Base-by-base conservation (phyloP, 139 green algal genomes). In the Dunaliella sp. region DNA sequence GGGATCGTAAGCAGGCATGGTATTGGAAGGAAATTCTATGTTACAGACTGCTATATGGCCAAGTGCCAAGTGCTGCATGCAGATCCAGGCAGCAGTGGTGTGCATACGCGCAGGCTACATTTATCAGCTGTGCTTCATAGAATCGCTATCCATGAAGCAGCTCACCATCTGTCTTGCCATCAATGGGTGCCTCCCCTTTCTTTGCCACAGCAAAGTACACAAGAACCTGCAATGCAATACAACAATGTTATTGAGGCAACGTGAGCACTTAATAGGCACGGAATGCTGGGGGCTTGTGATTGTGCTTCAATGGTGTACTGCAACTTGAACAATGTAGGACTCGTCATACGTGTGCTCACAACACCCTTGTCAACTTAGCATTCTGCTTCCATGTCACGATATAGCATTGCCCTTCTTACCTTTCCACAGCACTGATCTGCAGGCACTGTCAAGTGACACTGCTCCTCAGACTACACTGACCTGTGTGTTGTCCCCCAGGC, bases 201-300 rank as follows among this genome's bases (percentile, higher is more conserved):
- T 98, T 99, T 12, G 97, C 95, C 57, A 99, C 97, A 16, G 97
- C 97, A 93, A 99, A 99, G 89, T 99, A 99, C 21, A 99, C 95
- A 0, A 99, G 93, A 76, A 98, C 95, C 94, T 98, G 34, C 48
- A 36, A 25, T 31, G 26, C 33, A 57, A 3, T 26, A 34, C 34
- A 16, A 59, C 33, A 30, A n/a, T n/a, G 76, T 16, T 16, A 81
- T 32, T 22, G 16, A 81, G 76, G n/a, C n/a, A n/a, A n/a, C n/a
- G n/a, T n/a, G n/a, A n/a, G n/a, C n/a, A n/a, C n/a, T n/a, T n/a
- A n/a, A n/a, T n/a, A n/a, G n/a, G n/a, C n/a, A n/a, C n/a, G n/a
- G n/a, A n/a, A n/a, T n/a, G n/a, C n/a, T n/a, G n/a, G n/a, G n/a
- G n/a, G n/a, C n/a, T n/a, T n/a, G n/a, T n/a, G n/a, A n/a, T n/a